Base-by-base conservation (phyloP, 441 rosid species). In the Arabidopsis lyrata region DNA sequence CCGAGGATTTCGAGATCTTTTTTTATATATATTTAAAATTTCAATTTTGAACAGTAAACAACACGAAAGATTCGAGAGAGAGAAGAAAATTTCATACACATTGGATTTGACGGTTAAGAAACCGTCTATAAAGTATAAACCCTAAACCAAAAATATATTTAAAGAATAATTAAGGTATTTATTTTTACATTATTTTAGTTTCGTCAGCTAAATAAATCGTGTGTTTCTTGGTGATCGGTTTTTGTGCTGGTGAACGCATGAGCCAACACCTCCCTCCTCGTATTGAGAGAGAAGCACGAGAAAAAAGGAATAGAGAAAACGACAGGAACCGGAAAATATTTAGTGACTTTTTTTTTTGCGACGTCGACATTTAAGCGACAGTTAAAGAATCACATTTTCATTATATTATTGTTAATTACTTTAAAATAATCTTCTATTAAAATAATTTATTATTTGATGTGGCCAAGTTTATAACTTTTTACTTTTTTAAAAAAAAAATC, bases 101-200 rank as follows among this genome's bases (percentile, higher is more conserved):
- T 20, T 24, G 14, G 60, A 48, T 64, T 45, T 22, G 1, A 60
- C 68, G 64, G 64, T 68, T 58, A 75, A 44, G 74, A 55, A 66
- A 66, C 72, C 54, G 78, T 49, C 61, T 14, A 11, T n/a, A 73
- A 44, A 55, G 55, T 14, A 11, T n/a, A 73, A 44, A 55, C 64
- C 41, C 42, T 60, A 14, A 42, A 42, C 16, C 64, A 29, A 29
- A 20, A 8, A 8, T 35, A 8, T 35, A 47, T 5, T 69, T 68
- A 16, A 41, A 5, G 31, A 29, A 29, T 29, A 29, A 29, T 29
- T 29, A 29, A 29, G 5, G 31, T 29, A 29, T 29, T 29, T 3
- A 0, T 29, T 29, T 29, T 29, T 4, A 29, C 4, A 29, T 29
- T 29, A 4, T 29, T 29, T 29, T 1, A 29, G 0, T 29, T 29